A percentile compares a stretch with the other conserved stretches of the same genome.
phyloP scores from a whole-genome alignment of 2,329 filamentous ascomycete genomes.

The Ophiostoma ulmi region DNA sequence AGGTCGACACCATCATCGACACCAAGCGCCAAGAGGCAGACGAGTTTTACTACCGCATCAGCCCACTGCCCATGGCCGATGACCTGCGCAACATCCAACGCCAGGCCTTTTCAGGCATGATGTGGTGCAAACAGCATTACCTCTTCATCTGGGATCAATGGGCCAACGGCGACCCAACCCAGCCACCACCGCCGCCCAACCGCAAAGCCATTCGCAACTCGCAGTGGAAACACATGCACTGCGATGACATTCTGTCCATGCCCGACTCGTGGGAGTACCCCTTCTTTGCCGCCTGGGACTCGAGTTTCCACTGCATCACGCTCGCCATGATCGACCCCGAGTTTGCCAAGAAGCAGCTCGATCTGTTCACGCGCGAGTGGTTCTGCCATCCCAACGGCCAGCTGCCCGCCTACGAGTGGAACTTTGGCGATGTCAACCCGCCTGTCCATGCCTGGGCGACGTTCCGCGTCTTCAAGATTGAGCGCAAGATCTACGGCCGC shows the following conservation, averaged over 20 bases:
- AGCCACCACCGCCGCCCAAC: conserved; percentile 76
- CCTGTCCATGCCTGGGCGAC: conserved; percentile 95
- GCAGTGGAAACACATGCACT: conserved; percentile 90
- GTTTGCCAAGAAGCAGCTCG: conserved; percentile 96
- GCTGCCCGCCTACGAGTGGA: conserved; percentile 90
- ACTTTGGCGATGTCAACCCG: conserved; percentile 94
- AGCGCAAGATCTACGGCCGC: conserved; percentile 91
- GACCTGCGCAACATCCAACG: conserved; percentile 92
- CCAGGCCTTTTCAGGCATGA: conserved; percentile 91
- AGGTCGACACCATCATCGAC: conserved; percentile 87
- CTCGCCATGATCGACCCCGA: conserved; percentile 96
- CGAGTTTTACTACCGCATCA: conserved; percentile 92
- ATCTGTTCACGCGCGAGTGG: conserved; percentile 94
- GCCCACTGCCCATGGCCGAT: conserved; percentile 86
- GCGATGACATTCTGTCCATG: conserved; percentile 95
- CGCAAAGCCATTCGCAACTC: conserved; percentile 78
- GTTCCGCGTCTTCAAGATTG: conserved; percentile 96
- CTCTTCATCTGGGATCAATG: conserved; percentile 97
- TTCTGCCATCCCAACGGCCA: conserved; percentile 98
- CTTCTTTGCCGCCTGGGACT: conserved; percentile 97
- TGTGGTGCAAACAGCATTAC: conserved; percentile 98
- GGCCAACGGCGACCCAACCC: conserved; percentile 86
- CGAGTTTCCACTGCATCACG: conserved; percentile 92
- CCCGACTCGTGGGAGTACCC: conserved; percentile 98
- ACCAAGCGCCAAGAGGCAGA: conserved; percentile 83